Evolutionary conservation across 306 rosid genomes (phyloP).

Genomic region (Ochetophila trinervis): DNA sequence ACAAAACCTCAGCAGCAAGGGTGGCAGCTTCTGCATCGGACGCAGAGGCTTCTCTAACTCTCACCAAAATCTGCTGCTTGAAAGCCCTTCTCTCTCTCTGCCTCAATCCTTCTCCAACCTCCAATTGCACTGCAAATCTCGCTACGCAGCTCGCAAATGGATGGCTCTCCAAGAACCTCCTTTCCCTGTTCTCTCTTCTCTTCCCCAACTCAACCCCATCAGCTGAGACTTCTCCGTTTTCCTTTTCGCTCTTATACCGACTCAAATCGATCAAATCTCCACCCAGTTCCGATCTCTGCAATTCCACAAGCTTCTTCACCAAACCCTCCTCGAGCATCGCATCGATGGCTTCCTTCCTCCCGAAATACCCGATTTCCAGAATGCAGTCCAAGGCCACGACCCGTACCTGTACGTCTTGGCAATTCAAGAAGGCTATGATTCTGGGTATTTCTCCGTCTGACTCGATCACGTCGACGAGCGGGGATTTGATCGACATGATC

Average conservation of each 20-base stretch:
- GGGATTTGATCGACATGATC: constrained; percentile 65
- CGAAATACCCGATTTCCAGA: constrained; percentile 79
- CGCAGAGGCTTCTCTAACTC: constrained; percentile 57
- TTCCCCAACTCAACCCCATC: constrained; percentile 28
- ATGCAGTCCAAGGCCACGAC: constrained; percentile 57
- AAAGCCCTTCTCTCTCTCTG: constrained; percentile 80
- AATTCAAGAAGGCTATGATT: constrained; percentile 43
- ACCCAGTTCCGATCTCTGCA: constrained; percentile 69
- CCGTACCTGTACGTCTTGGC: constrained; percentile 28
- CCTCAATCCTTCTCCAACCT: constrained; percentile 91
- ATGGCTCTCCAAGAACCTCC: constrained; percentile 38
- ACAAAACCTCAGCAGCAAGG: constrained; percentile 76
- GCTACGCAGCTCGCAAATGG: constrained; percentile 83
- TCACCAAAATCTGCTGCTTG: constrained; percentile 54
- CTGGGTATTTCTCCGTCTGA: constrained; percentile 52
- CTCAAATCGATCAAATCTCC: constrained; percentile 50
- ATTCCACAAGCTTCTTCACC: constrained; percentile 58
- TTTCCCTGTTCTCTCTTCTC: constrained; percentile 25
- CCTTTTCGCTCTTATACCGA: constrained; percentile 12
- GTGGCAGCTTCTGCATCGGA: constrained; percentile 90
- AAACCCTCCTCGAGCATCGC: constrained; percentile 70
- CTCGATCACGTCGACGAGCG: constrained; percentile 81
- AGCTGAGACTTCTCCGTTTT: constrained; percentile 16
- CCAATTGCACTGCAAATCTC: constrained; percentile 79
- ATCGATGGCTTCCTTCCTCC: constrained; percentile 84